A percentile compares a stretch with the other conserved stretches of the same genome.
These are phyloP conservation scores for Daphne laureola DNA, from an alignment of 441 rosid species.

Conservation along the genomic window DNA sequence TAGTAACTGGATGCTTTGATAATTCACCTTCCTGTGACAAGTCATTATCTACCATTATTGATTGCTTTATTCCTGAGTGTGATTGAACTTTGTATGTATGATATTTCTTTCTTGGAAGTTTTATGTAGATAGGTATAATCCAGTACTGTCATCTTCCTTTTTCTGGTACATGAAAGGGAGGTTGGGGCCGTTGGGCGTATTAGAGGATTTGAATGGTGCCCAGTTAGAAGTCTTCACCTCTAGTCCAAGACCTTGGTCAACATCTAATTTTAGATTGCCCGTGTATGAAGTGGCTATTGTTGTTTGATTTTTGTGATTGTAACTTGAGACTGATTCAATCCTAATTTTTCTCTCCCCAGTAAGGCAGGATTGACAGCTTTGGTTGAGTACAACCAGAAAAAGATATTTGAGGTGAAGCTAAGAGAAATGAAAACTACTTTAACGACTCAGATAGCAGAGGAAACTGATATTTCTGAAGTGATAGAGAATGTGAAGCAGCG, in stretches of 20 bases:
- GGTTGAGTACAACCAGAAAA: conserved; percentile 95
- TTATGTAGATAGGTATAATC: too few species aligned
- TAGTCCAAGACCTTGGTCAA: neutral
- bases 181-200: too few species aligned
- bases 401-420: conserved; percentile 80
- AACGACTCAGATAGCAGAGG: conserved; percentile 79
- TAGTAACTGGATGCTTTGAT: too few species aligned
- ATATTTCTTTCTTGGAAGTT: too few species aligned
- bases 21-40: too few species aligned
- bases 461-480: conserved; percentile 72
- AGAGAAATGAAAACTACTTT: conserved; percentile 84
- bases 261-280: neutral
- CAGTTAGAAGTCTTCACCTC: neutral
- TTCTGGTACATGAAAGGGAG: too few species aligned
- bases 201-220: too few species aligned
- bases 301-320: neutral
- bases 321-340: conserved; percentile 9
- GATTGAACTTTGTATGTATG: too few species aligned
- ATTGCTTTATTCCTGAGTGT: too few species aligned
- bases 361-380: conserved; percentile 76
- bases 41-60: too few species aligned
- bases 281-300: neutral
- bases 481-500: conserved; percentile 78
- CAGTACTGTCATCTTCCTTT: too few species aligned
- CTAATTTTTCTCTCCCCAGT: conserved; percentile 33